Evolutionary conservation across 2,329 filamentous ascomycete genomes (phyloP).

Genomic region (Furcasterigmium furcatum): DNA sequence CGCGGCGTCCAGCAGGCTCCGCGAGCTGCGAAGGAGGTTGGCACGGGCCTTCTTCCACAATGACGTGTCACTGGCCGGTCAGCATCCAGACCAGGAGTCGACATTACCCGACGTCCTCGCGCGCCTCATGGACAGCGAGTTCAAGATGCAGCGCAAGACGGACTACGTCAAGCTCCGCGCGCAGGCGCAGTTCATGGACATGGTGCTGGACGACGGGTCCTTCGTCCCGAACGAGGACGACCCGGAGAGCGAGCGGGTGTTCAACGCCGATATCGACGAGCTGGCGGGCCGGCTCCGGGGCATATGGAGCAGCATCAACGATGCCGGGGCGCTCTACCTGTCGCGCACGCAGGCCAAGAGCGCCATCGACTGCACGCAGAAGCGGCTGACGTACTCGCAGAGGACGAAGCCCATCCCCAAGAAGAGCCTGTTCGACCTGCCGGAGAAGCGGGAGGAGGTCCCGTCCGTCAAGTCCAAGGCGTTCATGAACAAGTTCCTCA

Average conservation of each 20-base stretch:
- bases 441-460: constrained; percentile 30
- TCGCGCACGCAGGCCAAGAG: constrained; percentile 75
- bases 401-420: constrained; percentile 59
- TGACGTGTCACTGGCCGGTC: constrained; percentile 36
- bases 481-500: constrained; percentile 46
- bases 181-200: constrained; percentile 66
- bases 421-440: constrained; percentile 46
- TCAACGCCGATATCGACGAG: constrained; percentile 69
- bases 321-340: constrained; percentile 70
- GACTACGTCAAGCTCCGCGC: constrained; percentile 69
- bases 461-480: constrained; percentile 37
- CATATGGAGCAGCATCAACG: constrained; percentile 62
- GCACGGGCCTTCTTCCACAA: constrained; percentile 62
- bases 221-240: constrained; percentile 23
- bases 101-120: constrained; percentile 39
- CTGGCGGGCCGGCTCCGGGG: constrained; percentile 58
- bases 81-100: constrained; percentile 36
- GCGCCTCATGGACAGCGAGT: constrained; percentile 45
- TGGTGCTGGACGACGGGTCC: constrained; percentile 65
- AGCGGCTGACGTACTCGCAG: constrained; percentile 68
- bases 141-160: constrained; percentile 50
- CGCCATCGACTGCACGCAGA: constrained; percentile 68
- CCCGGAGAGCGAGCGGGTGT: constrained; percentile 35
- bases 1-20: constrained; percentile 40
- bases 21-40: constrained; percentile 63